These are phyloP conservation scores for Daedalea quercina DNA, from an alignment of 768 basidiomycete species.

Conservation along the genomic window DNA sequence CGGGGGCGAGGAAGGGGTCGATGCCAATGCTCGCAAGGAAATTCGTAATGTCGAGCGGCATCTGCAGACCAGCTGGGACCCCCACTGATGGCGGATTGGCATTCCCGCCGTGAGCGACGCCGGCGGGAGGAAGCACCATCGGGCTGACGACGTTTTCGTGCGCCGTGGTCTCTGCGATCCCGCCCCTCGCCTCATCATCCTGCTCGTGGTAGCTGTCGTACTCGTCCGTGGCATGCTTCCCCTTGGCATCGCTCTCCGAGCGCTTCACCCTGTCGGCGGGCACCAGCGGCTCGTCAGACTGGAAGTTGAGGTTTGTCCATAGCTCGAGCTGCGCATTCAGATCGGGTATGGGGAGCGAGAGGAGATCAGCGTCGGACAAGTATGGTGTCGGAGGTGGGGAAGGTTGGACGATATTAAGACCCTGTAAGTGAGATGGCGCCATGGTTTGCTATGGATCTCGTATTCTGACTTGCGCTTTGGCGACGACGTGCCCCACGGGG, in stretches of 20 bases:
- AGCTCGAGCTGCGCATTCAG: conserved; percentile 72
- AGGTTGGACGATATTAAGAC: conserved; percentile 74
- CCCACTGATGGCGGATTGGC: conserved; percentile 30
- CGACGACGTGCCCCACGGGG: background rate
- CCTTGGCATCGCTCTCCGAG: conserved; percentile 29
- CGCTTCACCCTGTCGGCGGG: conserved; percentile 12
- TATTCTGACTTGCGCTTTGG: conserved; percentile 7
- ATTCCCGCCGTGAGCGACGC: conserved; percentile 8
- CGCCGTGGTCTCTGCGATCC: conserved; percentile 40
- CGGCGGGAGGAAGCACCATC: conserved; percentile 30
- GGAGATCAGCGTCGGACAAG: conserved; percentile 45
- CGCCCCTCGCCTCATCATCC: conserved; percentile 32
- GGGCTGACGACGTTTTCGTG: conserved; percentile 56
- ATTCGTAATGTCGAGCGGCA: conserved; percentile 36
- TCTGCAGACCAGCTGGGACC: conserved; percentile 23
- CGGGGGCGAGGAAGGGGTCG: conserved; percentile 34
- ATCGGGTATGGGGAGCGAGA: conserved; percentile 64
- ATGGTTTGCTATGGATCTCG: conserved; percentile 28
- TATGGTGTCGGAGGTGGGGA: conserved; percentile 31
- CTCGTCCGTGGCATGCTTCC: conserved; percentile 16
- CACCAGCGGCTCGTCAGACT: conserved; percentile 61
- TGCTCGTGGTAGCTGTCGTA: conserved; percentile 33
- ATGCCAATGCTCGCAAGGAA: conserved; percentile 33
- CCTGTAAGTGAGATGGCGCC: conserved; percentile 62
- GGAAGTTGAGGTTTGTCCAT: conserved; percentile 80